Evolutionary conservation across 176 grass and related monocot species (phyloP), one percentile per base, ranked within the genome.

Genomic region (Chloris gayana): DNA sequence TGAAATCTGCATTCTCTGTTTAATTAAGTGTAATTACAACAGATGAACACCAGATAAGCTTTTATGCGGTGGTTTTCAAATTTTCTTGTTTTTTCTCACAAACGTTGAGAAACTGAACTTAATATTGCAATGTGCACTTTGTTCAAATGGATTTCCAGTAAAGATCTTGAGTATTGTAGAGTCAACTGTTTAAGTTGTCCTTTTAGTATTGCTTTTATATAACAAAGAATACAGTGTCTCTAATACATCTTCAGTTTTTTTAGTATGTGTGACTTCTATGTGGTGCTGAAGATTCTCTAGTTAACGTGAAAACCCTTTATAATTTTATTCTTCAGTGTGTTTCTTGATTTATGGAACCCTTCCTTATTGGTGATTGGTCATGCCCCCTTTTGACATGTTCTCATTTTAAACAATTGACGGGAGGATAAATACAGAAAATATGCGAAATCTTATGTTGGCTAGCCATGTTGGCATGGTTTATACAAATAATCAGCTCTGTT

Each of bases 401-500:
- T 58, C 56, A 58, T 25, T 58, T 58, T 58, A 4, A 58, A 58
- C n/a, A 58, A 22, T 29, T 9, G 25, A 67, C 1, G 8, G 44
- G 57, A 58, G 47, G 30, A 42, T n/a, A 18, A 1, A 41, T 65
- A 42, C 65, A 5, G 32, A n/a, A 34, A 65, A 15, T 64, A 72
- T 70, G 54, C 50, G 56, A 63, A 70, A 44, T 34, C 24, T 67
- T 69, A 78, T 69, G 60, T 74, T 88, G 44, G 22, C 70, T 6
- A 80, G 37, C 22, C n/a, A 6, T 50, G 27, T 27, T 76, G 85
- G 22, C 38, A 9, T 14, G 25, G 70, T 9, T 13, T 63, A 47
- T 24, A 80, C 47, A 53, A 82, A 51, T 30, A 56, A 53, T 82
- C 30, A 82, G 34, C 37, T 82, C 37, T 85, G 38, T 70, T 32